Evolutionary conservation across 2,329 filamentous ascomycete species (phyloP).

Genomic region (Coccinonectria pachysandricola): DNA sequence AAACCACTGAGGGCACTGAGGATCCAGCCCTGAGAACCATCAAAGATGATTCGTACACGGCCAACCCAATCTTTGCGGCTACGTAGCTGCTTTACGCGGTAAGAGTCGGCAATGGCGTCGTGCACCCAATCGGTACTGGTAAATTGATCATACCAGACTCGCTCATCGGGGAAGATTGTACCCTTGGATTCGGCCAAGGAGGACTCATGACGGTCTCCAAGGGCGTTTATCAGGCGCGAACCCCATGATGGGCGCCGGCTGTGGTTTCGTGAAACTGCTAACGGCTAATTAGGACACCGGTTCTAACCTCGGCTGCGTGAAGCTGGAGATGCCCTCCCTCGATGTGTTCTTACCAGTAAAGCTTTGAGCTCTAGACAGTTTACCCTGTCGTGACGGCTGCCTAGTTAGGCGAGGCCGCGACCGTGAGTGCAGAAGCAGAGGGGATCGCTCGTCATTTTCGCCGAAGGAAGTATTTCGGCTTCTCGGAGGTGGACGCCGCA

Average conservation of each 20-base stretch:
- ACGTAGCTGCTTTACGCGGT: constrained; percentile 74
- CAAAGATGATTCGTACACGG: constrained; percentile 64
- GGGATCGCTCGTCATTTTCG: constrained; percentile 34
- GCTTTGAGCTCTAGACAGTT: constrained; percentile 33
- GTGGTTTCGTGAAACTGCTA: constrained; percentile 36
- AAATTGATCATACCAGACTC: constrained; percentile 98
- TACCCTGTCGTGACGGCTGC: too few species aligned
- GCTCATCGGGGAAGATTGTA: constrained; percentile 65
- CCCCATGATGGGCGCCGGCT: constrained; percentile 49
- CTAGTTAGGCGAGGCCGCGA: too few species aligned
- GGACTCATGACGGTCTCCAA: constrained; percentile 47
- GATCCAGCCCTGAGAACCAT: constrained; percentile 89
- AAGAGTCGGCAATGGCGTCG: constrained; percentile 89
- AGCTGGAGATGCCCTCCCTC: too few species aligned
- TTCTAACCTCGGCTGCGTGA: neutral
- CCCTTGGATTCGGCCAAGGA: constrained; percentile 51
- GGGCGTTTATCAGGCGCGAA: constrained; percentile 50
- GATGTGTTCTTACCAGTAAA: constrained; percentile 25
- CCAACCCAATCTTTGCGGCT: constrained; percentile 76
- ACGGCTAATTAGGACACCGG: too few species aligned
- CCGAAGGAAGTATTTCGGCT: constrained; percentile 18
- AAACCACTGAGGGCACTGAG: constrained; percentile 83
- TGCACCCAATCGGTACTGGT: constrained; percentile 98
- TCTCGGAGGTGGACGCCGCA: constrained; percentile 18
- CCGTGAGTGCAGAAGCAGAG: too few species aligned